Base-by-base conservation (phyloP, 768 basidiomycete species). In the Podaxis sp. region DNA sequence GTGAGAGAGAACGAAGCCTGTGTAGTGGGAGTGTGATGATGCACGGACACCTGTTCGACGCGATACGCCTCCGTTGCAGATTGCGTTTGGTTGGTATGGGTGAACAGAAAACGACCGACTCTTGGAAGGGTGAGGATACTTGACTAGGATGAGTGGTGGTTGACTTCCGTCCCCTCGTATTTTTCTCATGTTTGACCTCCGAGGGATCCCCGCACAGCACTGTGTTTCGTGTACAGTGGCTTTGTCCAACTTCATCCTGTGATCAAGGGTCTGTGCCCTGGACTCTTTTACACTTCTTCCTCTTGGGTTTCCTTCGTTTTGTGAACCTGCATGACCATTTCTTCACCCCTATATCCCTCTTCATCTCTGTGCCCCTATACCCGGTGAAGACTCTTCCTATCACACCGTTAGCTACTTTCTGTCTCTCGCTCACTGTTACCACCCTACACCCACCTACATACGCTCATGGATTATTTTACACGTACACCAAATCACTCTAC, bases 401-500 rank as follows among this genome's bases (percentile, higher is more conserved):
- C 49, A 50, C 49, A 37, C 13, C 11, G 22, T 28, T 28, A 51
- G 49, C 36, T 51, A 33, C 22, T 60, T 60, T 26, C 24, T 10
- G 13, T 40, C 38, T 5, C 44, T 20, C 54, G n/a, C 54, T 40
- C 36, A 33, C 33, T 33, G 33, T 51, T 53, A 53, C 50, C 37
- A 38, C 20, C 44, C 44, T 46, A 46, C 44, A 60, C 59, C 28
- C 33, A 22, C 52, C 26, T 22, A 40, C 26, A 52, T 33, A 60
- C 37, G 40, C 49, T 60, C 59, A 49, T 49, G 59, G 59, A 60
- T 60, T 53, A 60, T 52, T 17, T 52, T 60, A 60, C 53, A 60
- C 57, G 57, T 49, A 58, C 57, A 58, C 59, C 59, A 60, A 60
- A 53, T 60, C 59, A 60, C 53, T 44, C 59, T 60, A 60, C 10